phyloP scores from a whole-genome alignment of 192 early-diverging fungal species.

The Gigaspora rosea region DNA sequence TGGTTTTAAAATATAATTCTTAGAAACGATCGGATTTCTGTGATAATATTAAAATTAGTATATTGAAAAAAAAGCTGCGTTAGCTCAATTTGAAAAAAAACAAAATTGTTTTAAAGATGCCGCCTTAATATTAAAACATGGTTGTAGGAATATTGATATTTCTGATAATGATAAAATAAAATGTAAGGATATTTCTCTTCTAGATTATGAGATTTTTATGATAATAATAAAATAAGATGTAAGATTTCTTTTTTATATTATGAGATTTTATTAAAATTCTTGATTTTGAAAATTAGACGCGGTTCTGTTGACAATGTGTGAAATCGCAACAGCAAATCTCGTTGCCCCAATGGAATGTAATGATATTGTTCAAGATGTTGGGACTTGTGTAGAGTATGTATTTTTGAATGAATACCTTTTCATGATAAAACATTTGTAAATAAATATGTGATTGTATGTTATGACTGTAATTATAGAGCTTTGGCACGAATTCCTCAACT shows the following conservation, averaged over 20 bases:
- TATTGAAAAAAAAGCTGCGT: background rate
- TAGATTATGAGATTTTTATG: constrained; percentile 12
- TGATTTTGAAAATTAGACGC: constrained; percentile 35
- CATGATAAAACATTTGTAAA: background rate
- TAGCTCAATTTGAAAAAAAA: constrained; percentile 36
- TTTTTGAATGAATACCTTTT: background rate
- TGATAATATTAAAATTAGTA: background rate
- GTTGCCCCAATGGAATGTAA: constrained; percentile 39
- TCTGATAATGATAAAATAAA: constrained; percentile 40
- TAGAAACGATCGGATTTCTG: background rate
- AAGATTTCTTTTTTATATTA: constrained; percentile 2
- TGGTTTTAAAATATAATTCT: background rate
- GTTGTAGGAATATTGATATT: constrained; percentile 41
- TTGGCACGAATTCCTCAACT: constrained; percentile 39
- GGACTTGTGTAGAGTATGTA: constrained; percentile 38
- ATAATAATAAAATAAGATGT: constrained; percentile 43
- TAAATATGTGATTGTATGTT: background rate
- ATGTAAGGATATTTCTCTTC: constrained; percentile 31
- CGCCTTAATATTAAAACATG: constrained; percentile 32
- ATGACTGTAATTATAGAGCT: constrained; percentile 29
- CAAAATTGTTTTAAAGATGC: constrained; percentile 43
- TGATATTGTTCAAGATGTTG: constrained; percentile 15
- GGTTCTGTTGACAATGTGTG: constrained; percentile 39
- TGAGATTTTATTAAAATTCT: constrained; percentile 2
- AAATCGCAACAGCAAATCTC: constrained; percentile 45